phyloP scores from a whole-genome alignment of 305 asterid genomes.

The Solanum hybrid region DNA sequence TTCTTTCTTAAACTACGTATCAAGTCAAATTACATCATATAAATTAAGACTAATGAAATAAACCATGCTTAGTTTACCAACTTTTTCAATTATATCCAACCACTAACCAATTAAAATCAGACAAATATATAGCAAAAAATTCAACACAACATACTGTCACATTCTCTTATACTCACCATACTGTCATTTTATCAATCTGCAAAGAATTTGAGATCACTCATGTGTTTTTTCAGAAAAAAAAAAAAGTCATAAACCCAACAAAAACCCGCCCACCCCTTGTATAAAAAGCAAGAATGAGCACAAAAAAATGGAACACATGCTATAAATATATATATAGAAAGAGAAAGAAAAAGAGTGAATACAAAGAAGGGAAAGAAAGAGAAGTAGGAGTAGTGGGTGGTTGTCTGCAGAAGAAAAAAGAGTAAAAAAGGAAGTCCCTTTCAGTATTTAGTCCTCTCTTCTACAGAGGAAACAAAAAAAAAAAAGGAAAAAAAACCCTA shows the following conservation, averaged over 20 bases:
- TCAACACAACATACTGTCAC: not conserved
- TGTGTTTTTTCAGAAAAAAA: not conserved
- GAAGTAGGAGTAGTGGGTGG: slow-evolving; percentile 11
- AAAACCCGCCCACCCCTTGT: not conserved
- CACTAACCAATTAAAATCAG: not conserved
- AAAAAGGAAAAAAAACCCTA: slow-evolving; percentile 37
- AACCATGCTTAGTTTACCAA: not conserved
- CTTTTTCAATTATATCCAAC: no score
- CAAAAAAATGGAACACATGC: slow-evolving; percentile 7
- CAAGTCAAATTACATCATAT: not conserved
- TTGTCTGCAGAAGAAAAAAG: slow-evolving; percentile 12
- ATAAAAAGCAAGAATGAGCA: slow-evolving; percentile 19
- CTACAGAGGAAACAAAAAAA: not conserved
- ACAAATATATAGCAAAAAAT: not conserved
- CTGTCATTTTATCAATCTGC: slow-evolving; percentile 1
- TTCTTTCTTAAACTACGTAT: not conserved
- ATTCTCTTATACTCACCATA: not conserved
- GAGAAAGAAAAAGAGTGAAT: slow-evolving; percentile 11
- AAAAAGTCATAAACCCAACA: slow-evolving; percentile 11
- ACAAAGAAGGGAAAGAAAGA: slow-evolving; percentile 15
- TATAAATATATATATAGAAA: not conserved
- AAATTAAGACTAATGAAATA: not conserved
- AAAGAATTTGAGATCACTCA: slow-evolving; percentile 6
- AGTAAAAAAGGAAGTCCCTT: slow-evolving; percentile 11
- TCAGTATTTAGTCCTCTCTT: slow-evolving; percentile 12